Evolutionary conservation across 805 yeast genomes (phyloP).

Genomic region (Tetrapisispora pingtungensis): DNA sequence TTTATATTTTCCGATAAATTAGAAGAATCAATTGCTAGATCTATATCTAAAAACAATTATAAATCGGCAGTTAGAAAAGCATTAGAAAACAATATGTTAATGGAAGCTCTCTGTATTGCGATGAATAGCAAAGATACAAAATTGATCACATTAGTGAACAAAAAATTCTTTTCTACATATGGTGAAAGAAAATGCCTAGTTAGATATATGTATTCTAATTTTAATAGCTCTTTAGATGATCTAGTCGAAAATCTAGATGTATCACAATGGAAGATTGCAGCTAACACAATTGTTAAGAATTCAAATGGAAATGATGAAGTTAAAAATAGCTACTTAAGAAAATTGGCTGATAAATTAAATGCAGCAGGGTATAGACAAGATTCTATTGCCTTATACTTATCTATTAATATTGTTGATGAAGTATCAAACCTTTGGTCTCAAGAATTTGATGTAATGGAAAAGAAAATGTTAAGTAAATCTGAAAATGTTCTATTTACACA

Average conservation of each 20-base stretch:
- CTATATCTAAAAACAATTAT: slow-evolving; percentile 53
- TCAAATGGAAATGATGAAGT: slow-evolving; percentile 38
- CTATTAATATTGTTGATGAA: slow-evolving; percentile 75
- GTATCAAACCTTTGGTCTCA: slow-evolving; percentile 74
- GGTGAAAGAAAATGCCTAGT: slow-evolving; percentile 44
- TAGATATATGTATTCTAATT: slow-evolving; percentile 60
- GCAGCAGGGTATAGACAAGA: slow-evolving; percentile 48
- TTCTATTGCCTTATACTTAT: slow-evolving; percentile 69
- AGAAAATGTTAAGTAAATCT: slow-evolving; percentile 28
- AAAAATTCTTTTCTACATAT: slow-evolving; percentile 58
- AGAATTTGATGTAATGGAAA: slow-evolving; percentile 48
- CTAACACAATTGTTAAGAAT: slow-evolving; percentile 50
- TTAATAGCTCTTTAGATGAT: slow-evolving; percentile 49
- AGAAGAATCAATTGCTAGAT: slow-evolving; percentile 37
- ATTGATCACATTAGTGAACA: slow-evolving; percentile 58
- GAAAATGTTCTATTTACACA: slow-evolving; percentile 72
- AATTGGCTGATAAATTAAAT: slow-evolving; percentile 70
- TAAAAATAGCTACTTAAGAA: slow-evolving; percentile 46
- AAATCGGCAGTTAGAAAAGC: slow-evolving; percentile 59
- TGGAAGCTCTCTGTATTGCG: slow-evolving; percentile 79
- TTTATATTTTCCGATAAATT: slow-evolving; percentile 39
- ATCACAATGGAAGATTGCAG: slow-evolving; percentile 72
- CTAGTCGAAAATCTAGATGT: slow-evolving; percentile 70
- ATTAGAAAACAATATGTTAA: slow-evolving; percentile 48
- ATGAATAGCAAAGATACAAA: slow-evolving; percentile 47